Evolutionary conservation across 179 eudicot genomes (phyloP).

Genomic region (Camellia oleifera): DNA sequence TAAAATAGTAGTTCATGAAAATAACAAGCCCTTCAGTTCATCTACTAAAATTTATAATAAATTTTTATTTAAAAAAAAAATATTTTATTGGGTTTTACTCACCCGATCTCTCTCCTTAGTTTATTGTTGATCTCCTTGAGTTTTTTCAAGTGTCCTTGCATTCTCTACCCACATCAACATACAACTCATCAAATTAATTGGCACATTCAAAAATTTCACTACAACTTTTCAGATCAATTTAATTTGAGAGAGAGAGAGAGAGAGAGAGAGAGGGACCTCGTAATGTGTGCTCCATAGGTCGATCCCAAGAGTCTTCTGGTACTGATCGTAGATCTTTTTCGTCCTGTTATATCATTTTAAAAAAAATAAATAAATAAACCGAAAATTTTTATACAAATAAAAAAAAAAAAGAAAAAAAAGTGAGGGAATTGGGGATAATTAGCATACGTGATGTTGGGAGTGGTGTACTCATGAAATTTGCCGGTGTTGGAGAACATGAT

Average conservation of each 20-base stretch:
- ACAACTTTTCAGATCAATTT: no score
- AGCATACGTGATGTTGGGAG: constrained; percentile 44
- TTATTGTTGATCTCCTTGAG: constrained; percentile 41
- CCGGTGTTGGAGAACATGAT: constrained; percentile 49
- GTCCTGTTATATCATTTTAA: constrained; percentile 27
- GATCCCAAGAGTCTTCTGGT: constrained; percentile 38
- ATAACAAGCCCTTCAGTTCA: no score
- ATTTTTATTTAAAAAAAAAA: no score
- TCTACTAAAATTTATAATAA: no score
- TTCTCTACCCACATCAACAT: constrained; percentile 29
- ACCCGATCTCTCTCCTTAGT: constrained; percentile 52
- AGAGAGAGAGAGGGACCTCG: constrained; percentile 29
- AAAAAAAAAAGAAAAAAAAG: no score
- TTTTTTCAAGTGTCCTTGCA: constrained; percentile 50
- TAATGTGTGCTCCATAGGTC: constrained; percentile 62
- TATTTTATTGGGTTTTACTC: neutral
- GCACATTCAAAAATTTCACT: no score
- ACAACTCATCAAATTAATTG: no score
- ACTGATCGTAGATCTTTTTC: constrained; percentile 57
- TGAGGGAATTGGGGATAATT: no score
- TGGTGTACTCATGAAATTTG: constrained; percentile 42
- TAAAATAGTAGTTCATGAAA: no score
- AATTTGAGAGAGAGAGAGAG: neutral
- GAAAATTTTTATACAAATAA: no score
- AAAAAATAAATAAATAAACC: neutral